These are phyloP conservation scores for Geranium brycei DNA, from an alignment of 345 rosid species.

Conservation along the genomic window DNA sequence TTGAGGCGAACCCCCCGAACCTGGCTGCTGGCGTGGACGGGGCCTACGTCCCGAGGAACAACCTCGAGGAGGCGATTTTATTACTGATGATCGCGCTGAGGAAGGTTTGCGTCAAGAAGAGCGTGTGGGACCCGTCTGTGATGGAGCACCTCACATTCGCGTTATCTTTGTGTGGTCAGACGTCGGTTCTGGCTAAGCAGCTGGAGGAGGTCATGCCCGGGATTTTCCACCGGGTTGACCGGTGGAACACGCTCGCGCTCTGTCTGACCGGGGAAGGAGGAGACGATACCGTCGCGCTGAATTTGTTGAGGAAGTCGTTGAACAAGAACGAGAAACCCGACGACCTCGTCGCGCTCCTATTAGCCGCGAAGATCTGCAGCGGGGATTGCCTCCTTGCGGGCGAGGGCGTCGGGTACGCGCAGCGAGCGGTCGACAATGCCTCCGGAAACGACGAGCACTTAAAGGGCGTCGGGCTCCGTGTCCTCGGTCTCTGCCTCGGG, in stretches of 20 bases:
- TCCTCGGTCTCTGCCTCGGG: constrained; percentile 81
- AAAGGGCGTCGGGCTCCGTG: constrained; percentile 56
- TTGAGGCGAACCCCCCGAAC: constrained; percentile 70
- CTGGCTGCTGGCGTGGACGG: constrained; percentile 64
- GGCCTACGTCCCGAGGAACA: constrained; percentile 65
- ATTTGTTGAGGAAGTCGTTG: constrained; percentile 69
- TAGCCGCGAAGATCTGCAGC: constrained; percentile 81
- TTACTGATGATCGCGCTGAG: constrained; percentile 68
- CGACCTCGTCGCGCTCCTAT: constrained; percentile 52
- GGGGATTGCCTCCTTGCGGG: constrained; percentile 59
- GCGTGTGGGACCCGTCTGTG: constrained; percentile 70
- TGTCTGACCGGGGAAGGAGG: constrained; percentile 56
- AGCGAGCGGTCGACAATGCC: constrained; percentile 47
- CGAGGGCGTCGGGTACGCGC: constrained; percentile 72
- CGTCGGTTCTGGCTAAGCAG: constrained; percentile 62
- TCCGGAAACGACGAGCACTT: constrained; percentile 53
- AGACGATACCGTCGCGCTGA: constrained; percentile 36
- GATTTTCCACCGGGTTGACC: constrained; percentile 57
- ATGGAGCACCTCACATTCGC: constrained; percentile 79
- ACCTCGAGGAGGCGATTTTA: constrained; percentile 85
- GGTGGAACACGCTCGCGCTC: constrained; percentile 81
- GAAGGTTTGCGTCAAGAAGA: constrained; percentile 50
- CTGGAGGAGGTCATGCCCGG: constrained; percentile 82
- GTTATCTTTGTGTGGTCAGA: constrained; percentile 59
- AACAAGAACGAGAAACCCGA: constrained; percentile 67